These are phyloP conservation scores for Cicer judaicum DNA, from an alignment of 306 rosid species.

Conservation along the genomic window DNA sequence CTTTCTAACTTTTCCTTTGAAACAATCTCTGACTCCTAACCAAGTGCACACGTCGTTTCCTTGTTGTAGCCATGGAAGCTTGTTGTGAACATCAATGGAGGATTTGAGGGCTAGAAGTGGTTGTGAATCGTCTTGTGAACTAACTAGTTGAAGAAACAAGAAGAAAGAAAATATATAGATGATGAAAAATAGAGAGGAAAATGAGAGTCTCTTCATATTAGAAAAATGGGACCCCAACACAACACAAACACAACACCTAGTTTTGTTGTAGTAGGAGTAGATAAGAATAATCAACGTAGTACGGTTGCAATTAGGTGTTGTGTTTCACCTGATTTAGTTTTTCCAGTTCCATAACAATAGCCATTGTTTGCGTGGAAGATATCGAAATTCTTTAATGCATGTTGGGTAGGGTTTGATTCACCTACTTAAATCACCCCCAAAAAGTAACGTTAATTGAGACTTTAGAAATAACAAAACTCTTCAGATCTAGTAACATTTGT, in stretches of 20 bases:
- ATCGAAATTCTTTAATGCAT: conserved; percentile 39
- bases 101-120: conserved; percentile 69
- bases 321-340: conserved; percentile 25
- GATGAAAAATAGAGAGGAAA: conserved; percentile 16
- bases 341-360: too few species aligned
- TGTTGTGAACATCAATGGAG: conserved; percentile 59
- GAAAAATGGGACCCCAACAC: background rate
- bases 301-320: background rate
- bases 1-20: conserved; percentile 75
- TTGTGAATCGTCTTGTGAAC: conserved; percentile 59
- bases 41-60: conserved; percentile 68
- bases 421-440: conserved; percentile 2
- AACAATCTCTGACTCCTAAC: conserved; percentile 79
- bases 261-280: background rate
- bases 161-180: conserved; percentile 35
- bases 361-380: background rate
- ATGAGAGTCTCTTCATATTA: conserved; percentile 37
- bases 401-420: conserved; percentile 1
- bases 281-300: too few species aligned
- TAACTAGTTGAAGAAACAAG: background rate
- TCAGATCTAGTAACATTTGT: too few species aligned
- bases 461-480: too few species aligned
- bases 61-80: conserved; percentile 63
- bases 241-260: background rate
- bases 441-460: too few species aligned